Evolutionary conservation across 352 stramenopile species (phyloP).

Genomic region (Elongisporangium anandrum): DNA sequence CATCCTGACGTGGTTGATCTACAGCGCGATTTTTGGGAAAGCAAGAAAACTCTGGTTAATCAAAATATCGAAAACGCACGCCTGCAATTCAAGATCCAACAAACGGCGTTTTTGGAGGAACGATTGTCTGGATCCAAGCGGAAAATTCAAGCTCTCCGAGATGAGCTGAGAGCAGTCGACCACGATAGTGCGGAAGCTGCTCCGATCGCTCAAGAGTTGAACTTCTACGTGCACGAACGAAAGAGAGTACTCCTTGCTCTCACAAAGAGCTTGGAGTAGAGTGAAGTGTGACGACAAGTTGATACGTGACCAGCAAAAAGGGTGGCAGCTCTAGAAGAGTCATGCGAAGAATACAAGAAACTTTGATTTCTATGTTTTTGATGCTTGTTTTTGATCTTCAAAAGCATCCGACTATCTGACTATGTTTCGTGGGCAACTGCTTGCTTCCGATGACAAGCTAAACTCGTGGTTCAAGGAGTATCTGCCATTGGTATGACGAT

Average conservation of each 20-base stretch:
- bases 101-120: slow-evolving; percentile 14
- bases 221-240: slow-evolving; percentile 12
- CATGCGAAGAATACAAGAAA: neutral
- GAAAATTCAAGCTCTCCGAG: slow-evolving; percentile 14
- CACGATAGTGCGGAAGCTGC: slow-evolving; percentile 1
- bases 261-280: slow-evolving; percentile 1
- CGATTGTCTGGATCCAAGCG: slow-evolving; percentile 16
- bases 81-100: slow-evolving; percentile 15
- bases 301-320: neutral
- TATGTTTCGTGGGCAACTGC: neutral
- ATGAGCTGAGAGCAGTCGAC: slow-evolving; percentile 9
- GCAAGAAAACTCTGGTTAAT: slow-evolving; percentile 11
- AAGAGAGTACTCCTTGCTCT: slow-evolving; percentile 6
- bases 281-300: too few species aligned
- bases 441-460: neutral
- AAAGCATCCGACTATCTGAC: neutral
- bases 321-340: neutral
- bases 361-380: neutral
- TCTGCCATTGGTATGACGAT: neutral
- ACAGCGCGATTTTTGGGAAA: slow-evolving; percentile 13
- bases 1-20: slow-evolving; percentile 3
- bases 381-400: neutral
- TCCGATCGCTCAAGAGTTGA: slow-evolving; percentile 8
- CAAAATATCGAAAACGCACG: slow-evolving; percentile 15
- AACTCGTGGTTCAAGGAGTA: neutral